Evolutionary conservation across 495 filamentous ascomycete genomes (phyloP).

Genomic region (Haplographium delicatum): DNA sequence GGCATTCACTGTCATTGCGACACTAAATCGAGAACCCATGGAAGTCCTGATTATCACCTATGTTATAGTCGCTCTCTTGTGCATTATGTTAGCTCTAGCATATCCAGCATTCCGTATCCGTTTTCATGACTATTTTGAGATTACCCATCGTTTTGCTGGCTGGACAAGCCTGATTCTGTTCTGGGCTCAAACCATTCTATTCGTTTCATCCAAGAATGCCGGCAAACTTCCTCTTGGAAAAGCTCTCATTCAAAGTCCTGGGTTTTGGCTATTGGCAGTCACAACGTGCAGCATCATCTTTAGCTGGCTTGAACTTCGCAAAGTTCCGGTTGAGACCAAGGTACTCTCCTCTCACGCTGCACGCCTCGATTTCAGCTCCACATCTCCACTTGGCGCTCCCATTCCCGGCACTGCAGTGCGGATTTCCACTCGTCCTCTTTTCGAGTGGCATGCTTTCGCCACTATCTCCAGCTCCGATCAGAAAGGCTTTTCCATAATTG

Average conservation of each 20-base stretch:
- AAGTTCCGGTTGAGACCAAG: constrained; percentile 48
- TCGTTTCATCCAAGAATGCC: constrained; percentile 28
- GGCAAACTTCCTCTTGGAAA: no score
- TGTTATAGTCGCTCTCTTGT: constrained; percentile 26
- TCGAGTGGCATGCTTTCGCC: constrained; percentile 71
- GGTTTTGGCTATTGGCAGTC: constrained; percentile 50
- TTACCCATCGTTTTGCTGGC: constrained; percentile 51
- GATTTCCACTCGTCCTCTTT: constrained; percentile 45
- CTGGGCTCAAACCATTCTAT: constrained; percentile 39
- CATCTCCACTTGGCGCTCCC: no score
- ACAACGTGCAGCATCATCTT: constrained; percentile 49
- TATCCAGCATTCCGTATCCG: constrained; percentile 40
- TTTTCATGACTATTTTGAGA: constrained; percentile 52
- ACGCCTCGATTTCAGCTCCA: constrained; percentile 53
- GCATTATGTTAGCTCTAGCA: constrained; percentile 29
- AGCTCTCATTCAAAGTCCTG: constrained; percentile 39
- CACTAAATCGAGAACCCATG: constrained; percentile 24
- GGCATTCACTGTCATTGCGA: constrained; percentile 50
- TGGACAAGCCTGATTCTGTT: constrained; percentile 49
- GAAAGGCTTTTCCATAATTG: constrained; percentile 54
- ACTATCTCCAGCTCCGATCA: constrained; percentile 44
- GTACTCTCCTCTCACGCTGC: constrained; percentile 55
- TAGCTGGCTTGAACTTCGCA: constrained; percentile 55
- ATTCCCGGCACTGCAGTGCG: constrained; percentile 42
- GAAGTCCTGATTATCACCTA: constrained; percentile 28